Evolutionary conservation across 208 protist species (phyloP).

Genomic region (Trypanosoma lewisi): DNA sequence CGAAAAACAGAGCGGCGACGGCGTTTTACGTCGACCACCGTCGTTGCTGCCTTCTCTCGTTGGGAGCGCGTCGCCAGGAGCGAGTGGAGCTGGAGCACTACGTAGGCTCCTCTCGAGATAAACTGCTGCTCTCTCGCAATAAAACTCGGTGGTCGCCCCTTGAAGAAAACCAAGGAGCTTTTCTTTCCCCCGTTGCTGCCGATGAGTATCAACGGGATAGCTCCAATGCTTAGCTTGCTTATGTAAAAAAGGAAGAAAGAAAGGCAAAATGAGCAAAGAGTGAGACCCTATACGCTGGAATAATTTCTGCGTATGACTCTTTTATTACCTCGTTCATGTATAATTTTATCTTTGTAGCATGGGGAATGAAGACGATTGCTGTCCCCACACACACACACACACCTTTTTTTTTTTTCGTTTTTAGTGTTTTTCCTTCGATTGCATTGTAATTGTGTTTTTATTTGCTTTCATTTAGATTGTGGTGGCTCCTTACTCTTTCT

Average conservation of each 20-base stretch:
- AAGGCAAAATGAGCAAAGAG: not conserved
- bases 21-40: constrained; percentile 12
- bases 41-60: constrained; percentile 1
- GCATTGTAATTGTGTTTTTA: too few relatives aligned
- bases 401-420: too few relatives aligned
- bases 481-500: too few relatives aligned
- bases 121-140: not conserved
- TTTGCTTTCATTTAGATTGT: too few relatives aligned
- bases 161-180: constrained; percentile 4
- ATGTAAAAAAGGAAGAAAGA: not conserved
- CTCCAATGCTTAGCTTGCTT: not conserved
- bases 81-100: constrained; percentile 29
- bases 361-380: too few relatives aligned
- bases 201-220: not conserved
- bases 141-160: not conserved
- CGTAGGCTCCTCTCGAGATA: constrained; percentile 14
- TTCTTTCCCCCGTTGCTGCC: constrained; percentile 3
- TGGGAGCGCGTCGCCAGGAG: constrained; percentile 21
- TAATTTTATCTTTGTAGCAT: too few relatives aligned
- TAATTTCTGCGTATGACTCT: not conserved
- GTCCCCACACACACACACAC: too few relatives aligned
- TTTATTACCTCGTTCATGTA: not conserved
- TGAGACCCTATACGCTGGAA: not conserved
- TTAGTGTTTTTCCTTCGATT: too few relatives aligned
- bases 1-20: not conserved